A percentile compares a stretch with the other conserved stretches of the same genome.
Conservation (phyloP, 1,139 yeast species). For the Yamadazyma taylorii region DNA sequence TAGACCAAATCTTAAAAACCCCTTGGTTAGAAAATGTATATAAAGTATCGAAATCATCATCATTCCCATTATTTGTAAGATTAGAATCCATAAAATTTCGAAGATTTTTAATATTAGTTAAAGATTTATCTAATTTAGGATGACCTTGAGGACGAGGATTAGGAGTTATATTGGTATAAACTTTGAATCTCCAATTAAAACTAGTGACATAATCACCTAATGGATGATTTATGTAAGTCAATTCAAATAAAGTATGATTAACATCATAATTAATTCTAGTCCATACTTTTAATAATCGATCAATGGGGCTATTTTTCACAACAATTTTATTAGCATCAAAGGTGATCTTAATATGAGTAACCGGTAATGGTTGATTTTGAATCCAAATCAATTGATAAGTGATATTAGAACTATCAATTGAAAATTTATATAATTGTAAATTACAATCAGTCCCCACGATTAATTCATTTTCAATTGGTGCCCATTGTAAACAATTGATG, state of each 20-base stretch:
- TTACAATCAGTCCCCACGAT: constrained; percentile 56
- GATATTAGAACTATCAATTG: constrained; percentile 44
- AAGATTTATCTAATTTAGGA: constrained; percentile 25
- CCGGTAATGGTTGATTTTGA: constrained; percentile 55
- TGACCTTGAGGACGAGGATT: constrained; percentile 1
- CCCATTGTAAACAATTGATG: constrained; percentile 68
- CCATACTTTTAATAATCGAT: constrained; percentile 76
- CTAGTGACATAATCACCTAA: constrained; percentile 47
- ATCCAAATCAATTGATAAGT: constrained; percentile 51
- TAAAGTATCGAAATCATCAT: constrained; percentile 43
- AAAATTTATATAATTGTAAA: constrained; percentile 54
- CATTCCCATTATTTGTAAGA: constrained; percentile 14
- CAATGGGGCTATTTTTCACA: constrained; percentile 56
- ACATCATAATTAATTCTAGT: constrained; percentile 68
- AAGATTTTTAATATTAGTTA: constrained; percentile 42
- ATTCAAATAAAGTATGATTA: constrained; percentile 67
- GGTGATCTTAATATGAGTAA: constrained; percentile 54
- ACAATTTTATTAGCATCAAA: constrained; percentile 69
- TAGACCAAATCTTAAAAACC: constrained; percentile 69
- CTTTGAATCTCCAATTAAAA: constrained; percentile 50
- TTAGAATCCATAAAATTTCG: constrained; percentile 32
- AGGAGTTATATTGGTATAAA: constrained; percentile 11
- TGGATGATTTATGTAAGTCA: constrained; percentile 68
- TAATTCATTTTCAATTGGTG: constrained; percentile 54
- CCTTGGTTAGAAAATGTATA: constrained; percentile 62